phyloP scores from a whole-genome alignment of 805 yeast species.

The Ogataea degrootiae region DNA sequence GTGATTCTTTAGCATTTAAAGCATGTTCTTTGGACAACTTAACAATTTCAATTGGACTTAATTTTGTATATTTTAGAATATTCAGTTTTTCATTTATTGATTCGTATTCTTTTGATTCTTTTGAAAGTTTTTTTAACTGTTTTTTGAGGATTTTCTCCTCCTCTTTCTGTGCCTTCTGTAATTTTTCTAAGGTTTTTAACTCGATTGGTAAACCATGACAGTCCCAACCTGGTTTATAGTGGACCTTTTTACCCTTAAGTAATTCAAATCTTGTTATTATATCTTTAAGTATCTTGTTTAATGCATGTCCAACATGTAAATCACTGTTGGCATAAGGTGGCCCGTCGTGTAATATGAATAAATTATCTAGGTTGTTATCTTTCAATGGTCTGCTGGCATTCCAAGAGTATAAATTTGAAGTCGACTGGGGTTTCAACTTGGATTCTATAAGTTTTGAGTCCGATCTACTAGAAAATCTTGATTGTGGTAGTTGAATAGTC shows the following conservation, averaged over 20 bases:
- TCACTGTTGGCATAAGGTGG: slow-evolving; percentile 99
- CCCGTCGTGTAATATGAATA: slow-evolving; percentile 85
- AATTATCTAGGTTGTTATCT: slow-evolving; percentile 28
- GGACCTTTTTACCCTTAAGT: slow-evolving; percentile 51
- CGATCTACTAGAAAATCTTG: slow-evolving; percentile 63
- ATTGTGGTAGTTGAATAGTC: slow-evolving; percentile 49
- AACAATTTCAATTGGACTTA: slow-evolving; percentile 53
- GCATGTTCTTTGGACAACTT: slow-evolving; percentile 70
- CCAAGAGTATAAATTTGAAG: slow-evolving; percentile 61
- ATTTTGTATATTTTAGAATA: slow-evolving; percentile 13
- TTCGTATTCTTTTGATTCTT: slow-evolving; percentile 7
- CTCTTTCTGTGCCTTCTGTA: slow-evolving; percentile 27
- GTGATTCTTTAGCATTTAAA: slow-evolving; percentile 54
- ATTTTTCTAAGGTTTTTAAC: slow-evolving; percentile 63
- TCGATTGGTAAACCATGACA: slow-evolving; percentile 98
- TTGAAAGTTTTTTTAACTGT: slow-evolving; percentile 16
- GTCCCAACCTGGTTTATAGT: slow-evolving; percentile 95
- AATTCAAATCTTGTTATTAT: slow-evolving; percentile 71
- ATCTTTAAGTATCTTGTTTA: slow-evolving; percentile 87
- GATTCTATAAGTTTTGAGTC: slow-evolving; percentile 38
- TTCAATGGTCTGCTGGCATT: slow-evolving; percentile 36
- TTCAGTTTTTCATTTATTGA: slow-evolving; percentile 8
- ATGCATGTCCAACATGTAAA: slow-evolving; percentile 85
- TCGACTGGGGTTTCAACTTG: slow-evolving; percentile 45
- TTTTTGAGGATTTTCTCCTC: slow-evolving; percentile 27